Percentiles rank a stretch among this genome's conserved stretches.
Conservation (phyloP, 352 stramenopile species). For the Pythium guiyangense region DNA sequence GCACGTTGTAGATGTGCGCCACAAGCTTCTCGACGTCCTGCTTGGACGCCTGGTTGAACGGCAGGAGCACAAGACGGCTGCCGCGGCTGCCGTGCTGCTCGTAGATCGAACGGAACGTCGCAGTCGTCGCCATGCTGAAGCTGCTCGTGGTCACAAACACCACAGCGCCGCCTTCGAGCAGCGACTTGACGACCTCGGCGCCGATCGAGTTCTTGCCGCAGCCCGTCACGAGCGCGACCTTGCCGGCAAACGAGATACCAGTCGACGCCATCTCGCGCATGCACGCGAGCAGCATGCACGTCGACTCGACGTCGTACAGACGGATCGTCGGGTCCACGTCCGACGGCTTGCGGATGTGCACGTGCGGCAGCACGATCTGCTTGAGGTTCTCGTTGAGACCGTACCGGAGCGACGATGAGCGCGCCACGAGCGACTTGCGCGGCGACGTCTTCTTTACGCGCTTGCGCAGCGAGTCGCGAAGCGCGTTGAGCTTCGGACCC, state of each 20-base stretch:
- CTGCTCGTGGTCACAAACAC: conserved; percentile 85
- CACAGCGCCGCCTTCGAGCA: too few relatives aligned
- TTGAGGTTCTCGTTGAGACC: conserved; percentile 3
- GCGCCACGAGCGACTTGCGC: conserved; percentile 46
- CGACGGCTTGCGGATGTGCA: too few relatives aligned
- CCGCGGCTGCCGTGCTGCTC: conserved; percentile 80
- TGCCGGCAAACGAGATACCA: too few relatives aligned
- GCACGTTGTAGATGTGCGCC: conserved; percentile 76
- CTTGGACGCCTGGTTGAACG: conserved; percentile 86
- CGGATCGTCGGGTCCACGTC: too few relatives aligned
- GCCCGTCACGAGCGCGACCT: too few relatives aligned
- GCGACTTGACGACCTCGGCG: too few relatives aligned
- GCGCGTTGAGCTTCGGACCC: conserved; percentile 1
- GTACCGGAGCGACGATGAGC: conserved; percentile 3
- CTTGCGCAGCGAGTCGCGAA: conserved; percentile 1
- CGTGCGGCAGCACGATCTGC: too few relatives aligned
- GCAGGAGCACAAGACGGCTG: conserved; percentile 71
- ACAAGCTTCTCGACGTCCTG: conserved; percentile 71
- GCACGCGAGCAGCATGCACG: too few relatives aligned
- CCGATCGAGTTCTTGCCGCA: too few relatives aligned
- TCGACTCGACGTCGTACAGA: too few relatives aligned
- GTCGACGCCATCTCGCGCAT: too few relatives aligned
- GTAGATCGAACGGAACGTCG: conserved; percentile 77
- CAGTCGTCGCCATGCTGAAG: conserved; percentile 52
- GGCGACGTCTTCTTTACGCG: not conserved